A percentile compares a stretch with the other conserved stretches of the same genome.
Evolutionary conservation across 306 rosid genomes (phyloP).

Genomic region (Arachis hypogaea): DNA sequence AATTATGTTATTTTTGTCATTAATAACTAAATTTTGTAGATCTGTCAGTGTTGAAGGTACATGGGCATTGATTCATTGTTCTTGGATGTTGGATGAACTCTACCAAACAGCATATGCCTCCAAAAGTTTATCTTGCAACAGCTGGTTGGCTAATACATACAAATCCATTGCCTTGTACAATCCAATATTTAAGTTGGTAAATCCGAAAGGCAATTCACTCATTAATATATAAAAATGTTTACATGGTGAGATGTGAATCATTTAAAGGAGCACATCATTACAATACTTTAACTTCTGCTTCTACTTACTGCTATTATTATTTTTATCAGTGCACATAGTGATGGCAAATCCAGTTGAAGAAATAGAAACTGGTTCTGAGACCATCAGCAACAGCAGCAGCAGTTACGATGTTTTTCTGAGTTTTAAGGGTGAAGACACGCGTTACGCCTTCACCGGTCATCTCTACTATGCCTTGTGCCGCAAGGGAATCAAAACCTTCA

Average conservation of each 20-base stretch:
- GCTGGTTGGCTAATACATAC: too few relatives aligned
- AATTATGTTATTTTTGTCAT: too few relatives aligned
- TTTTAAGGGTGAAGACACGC: neutral
- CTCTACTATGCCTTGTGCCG: neutral
- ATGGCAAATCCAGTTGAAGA: neutral
- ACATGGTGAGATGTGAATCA: neutral
- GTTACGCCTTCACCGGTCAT: neutral
- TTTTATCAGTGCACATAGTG: neutral
- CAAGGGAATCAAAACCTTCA: conserved; percentile 4
- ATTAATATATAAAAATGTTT: neutral
- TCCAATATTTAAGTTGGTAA: too few relatives aligned
- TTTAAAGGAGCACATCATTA: neutral
- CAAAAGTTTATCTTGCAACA: too few relatives aligned
- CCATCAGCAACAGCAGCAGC: neutral
- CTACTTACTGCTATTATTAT: neutral
- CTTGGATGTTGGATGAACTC: too few relatives aligned
- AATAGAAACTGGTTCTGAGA: neutral
- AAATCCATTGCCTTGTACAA: too few relatives aligned
- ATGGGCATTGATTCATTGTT: too few relatives aligned
- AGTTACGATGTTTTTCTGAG: neutral
- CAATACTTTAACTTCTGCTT: neutral
- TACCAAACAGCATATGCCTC: too few relatives aligned
- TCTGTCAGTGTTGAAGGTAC: too few relatives aligned
- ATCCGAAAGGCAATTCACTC: too few relatives aligned
- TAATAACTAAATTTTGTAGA: too few relatives aligned